A percentile compares a stretch with the other conserved stretches of the same genome.
Evolutionary conservation across 1,284 basidiomycete species (phyloP).

Genomic region (Puccinia polysora): DNA sequence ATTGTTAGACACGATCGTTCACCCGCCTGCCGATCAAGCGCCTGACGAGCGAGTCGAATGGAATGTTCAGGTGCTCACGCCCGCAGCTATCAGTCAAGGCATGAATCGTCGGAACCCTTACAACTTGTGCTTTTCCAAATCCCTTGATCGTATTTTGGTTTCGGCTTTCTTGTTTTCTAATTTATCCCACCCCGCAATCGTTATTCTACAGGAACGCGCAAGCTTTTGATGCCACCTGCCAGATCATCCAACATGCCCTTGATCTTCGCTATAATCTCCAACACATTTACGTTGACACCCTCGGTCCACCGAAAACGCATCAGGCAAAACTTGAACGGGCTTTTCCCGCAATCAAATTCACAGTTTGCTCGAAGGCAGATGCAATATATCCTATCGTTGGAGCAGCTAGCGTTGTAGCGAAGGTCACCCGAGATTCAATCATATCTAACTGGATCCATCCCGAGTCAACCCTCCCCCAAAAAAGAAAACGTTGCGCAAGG

Average conservation of each 20-base stretch:
- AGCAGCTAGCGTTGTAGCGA: conserved; percentile 92
- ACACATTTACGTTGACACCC: conserved; percentile 90
- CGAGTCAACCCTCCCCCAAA: conserved; percentile 50
- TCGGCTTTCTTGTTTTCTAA: background rate
- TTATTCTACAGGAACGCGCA: conserved; percentile 65
- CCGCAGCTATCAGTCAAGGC: conserved; percentile 81
- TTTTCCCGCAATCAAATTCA: conserved; percentile 79
- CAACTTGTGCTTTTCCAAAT: conserved; percentile 60
- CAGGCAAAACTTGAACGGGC: conserved; percentile 69
- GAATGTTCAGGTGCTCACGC: conserved; percentile 79
- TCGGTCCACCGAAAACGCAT: conserved; percentile 81
- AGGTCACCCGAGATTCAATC: conserved; percentile 88
- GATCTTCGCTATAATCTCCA: conserved; percentile 12
- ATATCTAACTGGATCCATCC: conserved; percentile 71
- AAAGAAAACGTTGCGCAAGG: background rate
- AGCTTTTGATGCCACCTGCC: conserved; percentile 79
- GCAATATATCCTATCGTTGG: conserved; percentile 93
- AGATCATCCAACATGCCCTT: conserved; percentile 36
- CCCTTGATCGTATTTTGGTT: background rate
- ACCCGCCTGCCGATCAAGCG: conserved; percentile 8
- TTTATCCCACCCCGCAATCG: background rate
- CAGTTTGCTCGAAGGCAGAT: conserved; percentile 88
- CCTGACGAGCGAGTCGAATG: conserved; percentile 60
- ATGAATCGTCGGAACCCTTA: conserved; percentile 80
- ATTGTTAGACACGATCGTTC: conserved; percentile 50